Percentiles rank a stretch among this genome's conserved stretches.
Conservation (phyloP, 495 filamentous ascomycete species). For the Talaromyces wortmannii region DNA sequence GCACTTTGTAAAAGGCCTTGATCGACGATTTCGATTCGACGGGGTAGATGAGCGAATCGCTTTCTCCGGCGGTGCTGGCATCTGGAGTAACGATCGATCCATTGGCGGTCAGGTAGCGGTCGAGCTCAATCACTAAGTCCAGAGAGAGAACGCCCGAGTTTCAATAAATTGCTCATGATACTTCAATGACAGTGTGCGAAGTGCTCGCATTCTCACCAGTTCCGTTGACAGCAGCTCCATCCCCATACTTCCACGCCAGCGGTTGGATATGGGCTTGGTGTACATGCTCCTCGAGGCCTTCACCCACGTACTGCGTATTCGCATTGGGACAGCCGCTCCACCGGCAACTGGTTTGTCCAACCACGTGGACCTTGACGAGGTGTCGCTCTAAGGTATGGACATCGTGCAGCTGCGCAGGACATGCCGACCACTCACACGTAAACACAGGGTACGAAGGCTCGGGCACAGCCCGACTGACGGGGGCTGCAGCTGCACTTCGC, state of each 20-base stretch:
- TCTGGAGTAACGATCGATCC: conserved; percentile 16
- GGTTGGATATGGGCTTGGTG: conserved; percentile 50
- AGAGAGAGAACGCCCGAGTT: neutral
- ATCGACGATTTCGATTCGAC: conserved; percentile 19
- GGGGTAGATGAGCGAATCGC: conserved; percentile 28
- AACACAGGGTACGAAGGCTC: conserved; percentile 35
- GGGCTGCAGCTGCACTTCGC: neutral
- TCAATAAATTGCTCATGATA: conserved; percentile 3
- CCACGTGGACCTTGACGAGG: conserved; percentile 47
- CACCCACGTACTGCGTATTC: conserved; percentile 16
- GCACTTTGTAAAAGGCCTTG: conserved; percentile 28
- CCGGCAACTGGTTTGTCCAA: conserved; percentile 22
- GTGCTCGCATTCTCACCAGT: conserved; percentile 34
- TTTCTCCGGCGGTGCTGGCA: conserved; percentile 9
- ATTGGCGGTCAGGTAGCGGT: conserved; percentile 5
- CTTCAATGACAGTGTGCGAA: conserved; percentile 3
- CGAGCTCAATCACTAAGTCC: conserved; percentile 1
- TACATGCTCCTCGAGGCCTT: conserved; percentile 53
- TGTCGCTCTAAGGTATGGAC: conserved; percentile 63
- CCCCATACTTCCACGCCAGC: conserved; percentile 57
- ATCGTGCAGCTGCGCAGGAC: conserved; percentile 68
- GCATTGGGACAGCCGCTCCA: conserved; percentile 24
- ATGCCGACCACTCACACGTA: conserved; percentile 58
- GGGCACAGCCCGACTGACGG: conserved; percentile 1
- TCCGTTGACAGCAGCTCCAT: conserved; percentile 48